Percentiles rank a stretch among this genome's conserved stretches.
These are phyloP conservation scores for Bauhinia variegata DNA, from an alignment of 306 rosid genomes.

Conservation along the genomic window DNA sequence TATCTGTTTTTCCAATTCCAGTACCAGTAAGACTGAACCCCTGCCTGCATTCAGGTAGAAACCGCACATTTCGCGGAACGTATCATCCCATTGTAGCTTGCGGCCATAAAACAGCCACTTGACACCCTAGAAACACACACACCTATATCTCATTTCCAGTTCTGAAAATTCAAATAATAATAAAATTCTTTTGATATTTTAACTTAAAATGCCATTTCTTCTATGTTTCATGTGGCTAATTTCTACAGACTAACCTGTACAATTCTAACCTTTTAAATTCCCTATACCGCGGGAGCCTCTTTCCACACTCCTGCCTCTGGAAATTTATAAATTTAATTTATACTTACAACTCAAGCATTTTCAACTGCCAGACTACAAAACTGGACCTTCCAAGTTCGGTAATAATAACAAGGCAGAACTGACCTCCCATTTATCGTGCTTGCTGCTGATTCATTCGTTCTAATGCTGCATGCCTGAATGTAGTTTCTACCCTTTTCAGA, in stretches of 20 bases:
- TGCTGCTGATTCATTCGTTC: conserved; percentile 21
- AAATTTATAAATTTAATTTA: conserved; percentile 58
- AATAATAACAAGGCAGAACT: conserved; percentile 58
- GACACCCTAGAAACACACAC: no score
- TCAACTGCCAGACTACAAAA: conserved; percentile 66
- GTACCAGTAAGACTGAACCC: no score
- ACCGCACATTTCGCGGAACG: no score
- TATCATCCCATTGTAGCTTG: no score
- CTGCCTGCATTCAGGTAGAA: no score
- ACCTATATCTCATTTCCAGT: no score
- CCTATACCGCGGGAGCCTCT: conserved; percentile 50
- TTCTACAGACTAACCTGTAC: conserved; percentile 73
- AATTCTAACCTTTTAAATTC: conserved; percentile 50
- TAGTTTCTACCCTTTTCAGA: conserved; percentile 38
- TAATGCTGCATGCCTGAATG: conserved; percentile 22
- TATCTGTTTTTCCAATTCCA: no score
- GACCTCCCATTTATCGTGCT: conserved; percentile 33
- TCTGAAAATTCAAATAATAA: not conserved
- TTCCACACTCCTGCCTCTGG: conserved; percentile 40
- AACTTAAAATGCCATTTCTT: conserved; percentile 41
- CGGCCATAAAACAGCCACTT: no score
- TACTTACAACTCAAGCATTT: conserved; percentile 61
- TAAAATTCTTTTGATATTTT: conserved; percentile 33
- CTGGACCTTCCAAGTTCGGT: conserved; percentile 49
- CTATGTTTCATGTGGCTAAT: conserved; percentile 46